Percentiles rank a stretch among this genome's conserved stretches.
These are phyloP conservation scores for Passiflora organensis DNA, from an alignment of 345 rosid species.

Conservation along the genomic window DNA sequence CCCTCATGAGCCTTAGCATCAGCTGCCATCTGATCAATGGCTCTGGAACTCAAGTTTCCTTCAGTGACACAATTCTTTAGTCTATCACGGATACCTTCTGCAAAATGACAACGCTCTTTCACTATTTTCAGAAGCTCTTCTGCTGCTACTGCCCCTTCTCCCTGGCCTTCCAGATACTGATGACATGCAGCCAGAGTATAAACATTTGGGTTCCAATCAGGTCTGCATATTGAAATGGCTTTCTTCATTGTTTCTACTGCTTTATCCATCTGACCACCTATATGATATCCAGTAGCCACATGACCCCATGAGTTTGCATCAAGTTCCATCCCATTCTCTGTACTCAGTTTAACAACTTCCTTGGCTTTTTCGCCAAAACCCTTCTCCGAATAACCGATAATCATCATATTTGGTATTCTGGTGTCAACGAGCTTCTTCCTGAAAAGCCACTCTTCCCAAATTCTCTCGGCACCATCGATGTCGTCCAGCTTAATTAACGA, in stretches of 20 bases:
- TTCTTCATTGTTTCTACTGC: constrained; percentile 20
- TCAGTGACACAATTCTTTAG: too few species aligned
- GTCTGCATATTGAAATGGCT: not conserved
- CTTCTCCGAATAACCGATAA: not conserved
- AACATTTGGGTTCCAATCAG: constrained; percentile 3
- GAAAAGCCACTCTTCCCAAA: not conserved
- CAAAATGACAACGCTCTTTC: not conserved
- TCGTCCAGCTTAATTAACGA: not conserved
- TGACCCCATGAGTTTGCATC: not conserved
- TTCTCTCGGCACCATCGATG: not conserved
- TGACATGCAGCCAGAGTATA: not conserved
- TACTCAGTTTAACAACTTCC: not conserved
- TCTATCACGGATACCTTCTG: too few species aligned
- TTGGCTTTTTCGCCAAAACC: not conserved
- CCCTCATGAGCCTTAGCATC: too few species aligned
- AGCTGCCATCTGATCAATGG: too few species aligned
- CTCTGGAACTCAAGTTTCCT: too few species aligned
- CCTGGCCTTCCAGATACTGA: not conserved
- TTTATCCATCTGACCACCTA: constrained; percentile 6
- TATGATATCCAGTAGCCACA: constrained; percentile 8
- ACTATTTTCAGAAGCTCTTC: not conserved
- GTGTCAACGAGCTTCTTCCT: not conserved
- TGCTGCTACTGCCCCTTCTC: not conserved
- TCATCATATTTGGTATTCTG: not conserved
- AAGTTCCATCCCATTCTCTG: not conserved